Evolutionary conservation across 176 grass and related monocot species (phyloP).

Genomic region (Poa pratensis): DNA sequence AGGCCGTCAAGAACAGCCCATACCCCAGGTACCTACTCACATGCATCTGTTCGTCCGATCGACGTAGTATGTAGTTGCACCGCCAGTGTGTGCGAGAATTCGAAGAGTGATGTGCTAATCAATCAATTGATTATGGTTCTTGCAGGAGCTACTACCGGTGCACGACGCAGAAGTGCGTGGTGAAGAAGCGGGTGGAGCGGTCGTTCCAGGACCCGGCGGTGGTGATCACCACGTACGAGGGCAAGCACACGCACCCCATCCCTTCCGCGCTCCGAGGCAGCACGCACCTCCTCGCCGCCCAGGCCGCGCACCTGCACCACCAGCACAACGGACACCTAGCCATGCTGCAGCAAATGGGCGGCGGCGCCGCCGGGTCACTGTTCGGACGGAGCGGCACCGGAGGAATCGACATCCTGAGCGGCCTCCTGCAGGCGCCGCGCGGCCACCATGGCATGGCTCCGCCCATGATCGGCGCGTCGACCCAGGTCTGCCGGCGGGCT

Average conservation of each 20-base stretch:
- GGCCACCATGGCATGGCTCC: slow-evolving; percentile 17
- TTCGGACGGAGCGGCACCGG: slow-evolving; percentile 34
- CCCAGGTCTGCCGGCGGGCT: slow-evolving; percentile 26
- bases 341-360: slow-evolving; percentile 38
- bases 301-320: slow-evolving; percentile 38
- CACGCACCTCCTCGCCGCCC: slow-evolving; percentile 72
- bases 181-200: slow-evolving; percentile 98
- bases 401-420: slow-evolving; percentile 48
- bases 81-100: background rate
- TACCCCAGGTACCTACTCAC: slow-evolving; percentile 70
- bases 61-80: background rate
- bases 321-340: slow-evolving; percentile 35
- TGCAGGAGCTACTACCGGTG: slow-evolving; percentile 98
- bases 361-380: background rate
- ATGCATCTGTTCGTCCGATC: background rate
- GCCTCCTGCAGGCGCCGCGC: slow-evolving; percentile 26
- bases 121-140: background rate
- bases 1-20: slow-evolving; percentile 99
- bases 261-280: slow-evolving; percentile 74
- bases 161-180: slow-evolving; percentile 91
- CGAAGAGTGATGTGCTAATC: background rate
- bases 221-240: slow-evolving; percentile 98
- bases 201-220: slow-evolving; percentile 74
- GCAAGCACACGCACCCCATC: slow-evolving; percentile 82
- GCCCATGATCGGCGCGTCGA: background rate